Evolutionary conservation across 2,329 filamentous ascomycete genomes (phyloP), one percentile per base, ranked within the genome.

Genomic region (Cladosporium cucumerinum): DNA sequence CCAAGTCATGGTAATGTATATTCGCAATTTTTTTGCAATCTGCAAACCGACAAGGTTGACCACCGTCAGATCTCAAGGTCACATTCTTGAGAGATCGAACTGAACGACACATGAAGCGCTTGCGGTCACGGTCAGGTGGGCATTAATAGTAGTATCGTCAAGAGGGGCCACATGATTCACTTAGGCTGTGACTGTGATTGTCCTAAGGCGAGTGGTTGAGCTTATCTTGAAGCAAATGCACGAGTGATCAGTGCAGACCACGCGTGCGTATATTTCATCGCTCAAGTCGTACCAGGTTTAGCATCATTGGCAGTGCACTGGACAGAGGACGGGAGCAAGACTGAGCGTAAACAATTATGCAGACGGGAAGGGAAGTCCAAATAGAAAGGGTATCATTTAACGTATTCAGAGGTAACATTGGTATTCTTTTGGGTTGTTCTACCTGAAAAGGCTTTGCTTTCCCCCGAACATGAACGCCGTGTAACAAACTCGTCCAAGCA

Each of bases 381-480:
- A 21, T 54, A 26, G 30, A 62, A 62, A 62, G 60, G 60, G 60
- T 62, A 62, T 62, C 60, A 55, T 55, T 55, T 30, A 54, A 61
- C 60, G 48, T 62, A 62, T 62, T 62, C 60, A 62, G 49, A 52
- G 60, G 60, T 62, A 62, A 62, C 49, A 55, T 54, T 55, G 60
- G 49, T 55, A 54, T 62, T 51, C 46, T 55, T 62, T 62, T 62
- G 60, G 60, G 60, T 62, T 62, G 60, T 62, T 62, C 60, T 62
- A 62, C 60, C 60, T 62, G 60, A 54, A 55, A 36, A 62, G 60
- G 60, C 49, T 46, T 62, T 62, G 60, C 60, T 55, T 61, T 62
- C 60, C 60, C 60, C 60, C 60, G 60, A 62, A 62, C 60, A 62
- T 62, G 60, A 62, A 62, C 60, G 60, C 60, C 60, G 34, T 32